phyloP scores from a whole-genome alignment of 441 rosid species.

The Bruguiera hainesii region DNA sequence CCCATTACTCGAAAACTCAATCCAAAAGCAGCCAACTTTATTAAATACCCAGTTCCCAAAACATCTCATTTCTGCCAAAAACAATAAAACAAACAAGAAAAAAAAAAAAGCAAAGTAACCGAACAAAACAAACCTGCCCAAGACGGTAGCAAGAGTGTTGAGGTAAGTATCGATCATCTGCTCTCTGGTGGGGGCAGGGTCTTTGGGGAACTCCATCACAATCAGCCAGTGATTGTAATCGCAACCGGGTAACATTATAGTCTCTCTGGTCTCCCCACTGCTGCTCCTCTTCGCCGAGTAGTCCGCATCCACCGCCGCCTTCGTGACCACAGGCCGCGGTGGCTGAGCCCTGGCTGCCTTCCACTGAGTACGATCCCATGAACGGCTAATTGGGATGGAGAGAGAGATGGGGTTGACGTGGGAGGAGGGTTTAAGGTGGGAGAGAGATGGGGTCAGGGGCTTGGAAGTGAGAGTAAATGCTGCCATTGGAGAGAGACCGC shows the following conservation, averaged over 20 bases:
- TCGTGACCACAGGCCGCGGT: slow-evolving; percentile 11
- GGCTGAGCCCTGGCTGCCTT: slow-evolving; percentile 22
- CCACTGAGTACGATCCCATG: slow-evolving; percentile 23
- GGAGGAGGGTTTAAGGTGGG: slow-evolving; percentile 14
- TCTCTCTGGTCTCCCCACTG: slow-evolving; percentile 71
- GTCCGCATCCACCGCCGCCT: slow-evolving; percentile 52
- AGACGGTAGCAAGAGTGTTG: slow-evolving; percentile 76
- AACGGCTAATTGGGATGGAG: not conserved
- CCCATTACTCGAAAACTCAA: not conserved
- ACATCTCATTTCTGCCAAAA: not conserved
- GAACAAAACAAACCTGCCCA: slow-evolving; percentile 57
- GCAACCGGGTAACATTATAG: slow-evolving; percentile 91
- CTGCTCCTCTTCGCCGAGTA: slow-evolving; percentile 72
- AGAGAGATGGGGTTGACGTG: not conserved
- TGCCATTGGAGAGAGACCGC: slow-evolving; percentile 32
- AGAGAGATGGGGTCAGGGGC: slow-evolving; percentile 34
- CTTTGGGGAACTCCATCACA: slow-evolving; percentile 97
- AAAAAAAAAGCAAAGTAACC: not conserved
- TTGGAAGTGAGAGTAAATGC: slow-evolving; percentile 36
- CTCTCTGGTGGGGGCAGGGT: slow-evolving; percentile 89
- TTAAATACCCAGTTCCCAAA: slow-evolving; percentile 9
- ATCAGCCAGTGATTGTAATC: slow-evolving; percentile 97
- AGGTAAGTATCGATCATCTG: slow-evolving; percentile 97
- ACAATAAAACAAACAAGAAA: not conserved
- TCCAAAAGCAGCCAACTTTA: not conserved